These are phyloP conservation scores for Hypholoma sublateritium DNA, from an alignment of 768 basidiomycete genomes.

Conservation along the genomic window DNA sequence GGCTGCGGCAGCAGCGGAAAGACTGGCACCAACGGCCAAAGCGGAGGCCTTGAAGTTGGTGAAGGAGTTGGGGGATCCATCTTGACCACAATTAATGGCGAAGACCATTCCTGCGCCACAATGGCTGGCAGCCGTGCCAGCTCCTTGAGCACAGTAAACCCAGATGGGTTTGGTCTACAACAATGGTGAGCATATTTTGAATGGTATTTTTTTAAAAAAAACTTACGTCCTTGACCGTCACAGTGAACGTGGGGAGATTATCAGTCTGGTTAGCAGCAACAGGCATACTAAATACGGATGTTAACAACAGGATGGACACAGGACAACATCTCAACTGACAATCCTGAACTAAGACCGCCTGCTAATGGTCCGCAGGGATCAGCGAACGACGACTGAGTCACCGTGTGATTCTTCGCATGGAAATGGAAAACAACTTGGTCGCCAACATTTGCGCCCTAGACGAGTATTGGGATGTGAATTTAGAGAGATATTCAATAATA, in stretches of 20 bases:
- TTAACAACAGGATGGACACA: not conserved
- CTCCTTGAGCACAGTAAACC: constrained; percentile 58
- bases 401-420: constrained; percentile 56
- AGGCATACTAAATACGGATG: constrained; percentile 37
- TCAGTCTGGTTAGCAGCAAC: constrained; percentile 52
- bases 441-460: constrained; percentile 45
- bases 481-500: not conserved
- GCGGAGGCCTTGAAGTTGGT: constrained; percentile 58
- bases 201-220: no score
- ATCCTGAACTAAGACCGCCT: constrained; percentile 57
- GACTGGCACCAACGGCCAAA: constrained; percentile 51
- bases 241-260: constrained; percentile 48
- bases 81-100: constrained; percentile 59
- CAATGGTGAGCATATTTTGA: constrained; percentile 3
- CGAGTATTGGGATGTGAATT: not conserved
- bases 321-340: constrained; percentile 37
- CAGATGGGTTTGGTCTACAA: constrained; percentile 54
- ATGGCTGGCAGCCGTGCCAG: constrained; percentile 49
- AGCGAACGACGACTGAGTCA: constrained; percentile 50
- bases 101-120: constrained; percentile 70
- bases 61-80: constrained; percentile 59
- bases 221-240: constrained; percentile 48
- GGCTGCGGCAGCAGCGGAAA: constrained; percentile 41
- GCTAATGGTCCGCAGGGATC: constrained; percentile 52
- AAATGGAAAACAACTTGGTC: constrained; percentile 67